Conservation (phyloP, 202 grass and related monocot species). For the Hordeum pubiflorum region DNA sequence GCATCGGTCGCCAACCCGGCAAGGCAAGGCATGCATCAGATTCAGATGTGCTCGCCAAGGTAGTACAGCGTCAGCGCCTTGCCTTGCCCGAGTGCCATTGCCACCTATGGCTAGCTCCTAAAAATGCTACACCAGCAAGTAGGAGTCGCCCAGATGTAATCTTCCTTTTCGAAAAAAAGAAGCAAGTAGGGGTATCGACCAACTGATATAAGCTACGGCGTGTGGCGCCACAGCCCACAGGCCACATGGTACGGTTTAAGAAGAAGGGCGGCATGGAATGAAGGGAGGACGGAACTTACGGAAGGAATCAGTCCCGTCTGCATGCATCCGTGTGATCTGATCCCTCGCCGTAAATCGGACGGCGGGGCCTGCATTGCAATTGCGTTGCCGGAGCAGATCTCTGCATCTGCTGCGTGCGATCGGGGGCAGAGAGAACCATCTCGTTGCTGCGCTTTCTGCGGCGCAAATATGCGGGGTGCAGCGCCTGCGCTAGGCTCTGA, state of each 20-base stretch:
- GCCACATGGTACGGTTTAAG: neutral
- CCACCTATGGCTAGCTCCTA: no score
- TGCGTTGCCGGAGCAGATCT: neutral
- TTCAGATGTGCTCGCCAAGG: conserved; percentile 18
- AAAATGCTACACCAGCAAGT: no score
- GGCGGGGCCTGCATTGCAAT: neutral
- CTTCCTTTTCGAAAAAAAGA: no score
- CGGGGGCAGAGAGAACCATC: neutral
- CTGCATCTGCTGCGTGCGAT: neutral
- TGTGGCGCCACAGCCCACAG: neutral
- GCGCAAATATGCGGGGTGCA: neutral
- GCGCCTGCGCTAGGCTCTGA: neutral
- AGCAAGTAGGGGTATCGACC: no score
- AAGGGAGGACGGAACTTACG: neutral
- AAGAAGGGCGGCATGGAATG: neutral
- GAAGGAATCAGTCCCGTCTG: neutral
- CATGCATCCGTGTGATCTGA: neutral
- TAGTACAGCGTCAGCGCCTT: neutral
- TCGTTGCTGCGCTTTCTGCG: neutral
- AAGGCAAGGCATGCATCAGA: neutral
- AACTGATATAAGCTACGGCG: no score
- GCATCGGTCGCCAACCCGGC: neutral
- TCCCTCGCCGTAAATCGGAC: neutral
- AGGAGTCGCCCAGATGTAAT: no score
- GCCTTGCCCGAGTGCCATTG: neutral